Percentiles rank a stretch among this genome's conserved stretches.
These are phyloP conservation scores for Durusdinium trenchii DNA, from an alignment of 73 alveolate genomes.

Conservation along the genomic window DNA sequence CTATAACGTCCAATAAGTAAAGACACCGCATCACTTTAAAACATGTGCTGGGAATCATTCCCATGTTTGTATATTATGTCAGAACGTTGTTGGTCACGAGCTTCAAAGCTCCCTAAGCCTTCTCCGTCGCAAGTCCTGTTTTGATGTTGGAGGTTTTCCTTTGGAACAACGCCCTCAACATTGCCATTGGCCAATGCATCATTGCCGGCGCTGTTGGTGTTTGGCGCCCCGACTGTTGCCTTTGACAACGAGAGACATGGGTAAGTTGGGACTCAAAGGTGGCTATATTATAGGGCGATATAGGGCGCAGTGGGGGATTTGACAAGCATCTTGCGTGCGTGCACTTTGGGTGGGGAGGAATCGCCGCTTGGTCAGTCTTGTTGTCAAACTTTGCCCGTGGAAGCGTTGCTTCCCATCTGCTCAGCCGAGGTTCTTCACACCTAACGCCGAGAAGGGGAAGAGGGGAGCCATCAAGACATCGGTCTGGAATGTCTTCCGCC, in stretches of 20 bases:
- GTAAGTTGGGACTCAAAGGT: no score
- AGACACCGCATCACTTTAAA: no score
- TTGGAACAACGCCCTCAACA: constrained; percentile 96
- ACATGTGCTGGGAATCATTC: neutral
- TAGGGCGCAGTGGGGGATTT: no score
- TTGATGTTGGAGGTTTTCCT: constrained; percentile 95
- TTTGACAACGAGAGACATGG: no score
- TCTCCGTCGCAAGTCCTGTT: no score
- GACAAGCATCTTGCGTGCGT: no score
- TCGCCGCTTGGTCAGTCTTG: neutral
- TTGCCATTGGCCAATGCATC: constrained; percentile 97
- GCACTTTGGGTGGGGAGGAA: no score
- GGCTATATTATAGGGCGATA: no score
- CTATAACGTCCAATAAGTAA: constrained; percentile 89
- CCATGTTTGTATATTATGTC: neutral
- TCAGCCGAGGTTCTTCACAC: constrained; percentile 97
- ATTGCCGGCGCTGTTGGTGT: constrained; percentile 98
- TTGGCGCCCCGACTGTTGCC: constrained; percentile 96
- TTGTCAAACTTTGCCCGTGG: neutral
- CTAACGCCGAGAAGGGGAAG: constrained; percentile 97
- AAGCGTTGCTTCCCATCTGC: neutral
- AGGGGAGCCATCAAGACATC: constrained; percentile 37
- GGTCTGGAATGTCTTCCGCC: constrained; percentile 21
- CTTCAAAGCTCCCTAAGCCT: neutral
- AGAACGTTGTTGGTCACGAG: neutral